Evolutionary conservation across 2,329 filamentous ascomycete species (phyloP), one percentile per base, ranked within the genome.

Genomic region (Botrytis sinoallii): DNA sequence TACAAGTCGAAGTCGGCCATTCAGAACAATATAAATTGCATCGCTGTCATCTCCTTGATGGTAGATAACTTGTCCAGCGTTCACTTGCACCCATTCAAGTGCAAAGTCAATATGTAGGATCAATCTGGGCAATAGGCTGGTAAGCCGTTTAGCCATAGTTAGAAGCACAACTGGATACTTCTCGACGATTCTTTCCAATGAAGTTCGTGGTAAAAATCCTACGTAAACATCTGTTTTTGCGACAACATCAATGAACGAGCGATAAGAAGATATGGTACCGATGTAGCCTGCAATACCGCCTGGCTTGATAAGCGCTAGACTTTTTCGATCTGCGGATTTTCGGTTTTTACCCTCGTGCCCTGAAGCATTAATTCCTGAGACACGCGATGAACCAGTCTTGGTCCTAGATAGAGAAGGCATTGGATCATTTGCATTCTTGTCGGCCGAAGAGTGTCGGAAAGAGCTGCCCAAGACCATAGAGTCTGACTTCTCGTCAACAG

Each of bases 221-320:
- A 99, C 96, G 79, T 98, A 98, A 3, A 98, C 96, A 83, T 99
- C 96, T 0, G 97, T 99, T 84, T 98, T 98, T 4, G 96, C 97
- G 55, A 95, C 92, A 2, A 99, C 95, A 80, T 98, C 95, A 32
- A 97, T 96, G 81, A 98, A 98, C 0, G 96, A 99, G 40, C 96
- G 88, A 81, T 98, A 97, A 0, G 95, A 97, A 3, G 96, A 97
- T 29, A 99, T 91, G 0, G 94, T 96, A 8, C 96, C 95, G 46
- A 98, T 90, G 79, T 99, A 99, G 0, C 96, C 97, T 70, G 96
- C 95, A 52, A 99, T 87, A 0, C 95, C 95, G 68, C 96, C 96
- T 4, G 96, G 96, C 80, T 98, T 99, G 76, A 98, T 95, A 77
- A 98, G 85, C 71, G 95, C 96, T 1, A 99, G 87, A 66, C 92